Base-by-base conservation (phyloP, 2,329 filamentous ascomycete genomes). In the Emmonsiellopsis sp. region DNA sequence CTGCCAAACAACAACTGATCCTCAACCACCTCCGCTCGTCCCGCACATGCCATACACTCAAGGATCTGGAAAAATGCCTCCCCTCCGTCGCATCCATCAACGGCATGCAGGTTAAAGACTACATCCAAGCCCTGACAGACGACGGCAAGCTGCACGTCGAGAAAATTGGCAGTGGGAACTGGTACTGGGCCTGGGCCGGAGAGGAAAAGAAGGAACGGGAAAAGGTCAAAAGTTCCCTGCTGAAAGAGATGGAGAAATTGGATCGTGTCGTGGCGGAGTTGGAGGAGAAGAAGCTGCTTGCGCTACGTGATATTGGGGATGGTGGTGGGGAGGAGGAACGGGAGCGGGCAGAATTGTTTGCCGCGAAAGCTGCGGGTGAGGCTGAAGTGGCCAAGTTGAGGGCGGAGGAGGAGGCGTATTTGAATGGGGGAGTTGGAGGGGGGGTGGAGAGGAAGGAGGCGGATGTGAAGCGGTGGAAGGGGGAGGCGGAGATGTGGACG, bases 101-200 rank as follows among this genome's bases (percentile, higher is more conserved):
- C 60, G 73, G 76, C 58, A 84, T 86, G 76, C 80, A 83, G 63
- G 80, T 84, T 45, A 85, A 84, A 67, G 84, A 86, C 61, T 84
- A 82, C 62, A 70, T 86, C 15, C 81, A 84, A 64, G 72, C 76
- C 4, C 75, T 86, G 16, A 71, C 74, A 7, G 81, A 85, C 61
- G 84, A 86, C 54, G 75, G 74, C 61, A 76, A 78, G 60, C 78
- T 86, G 56, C 76, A 77, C 15, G 79, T 84, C 31, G 83, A 86
- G 70, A 86, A 86, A 67, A 86, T 87, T 61, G 84, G 83, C 43
- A 83, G 76, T 58, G 83, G 82, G 31, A 86, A 86, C 65, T 87
- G 83, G 83, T 86, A 86, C 69, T 87, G 84, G 84, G 79, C 76
- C 58, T 86, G 86, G 64, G 73, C 69, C 15, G 80, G 76, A 31